These are phyloP conservation scores for Alternaria sp. DNA, from an alignment of 2,329 filamentous ascomycete genomes.

Conservation along the genomic window DNA sequence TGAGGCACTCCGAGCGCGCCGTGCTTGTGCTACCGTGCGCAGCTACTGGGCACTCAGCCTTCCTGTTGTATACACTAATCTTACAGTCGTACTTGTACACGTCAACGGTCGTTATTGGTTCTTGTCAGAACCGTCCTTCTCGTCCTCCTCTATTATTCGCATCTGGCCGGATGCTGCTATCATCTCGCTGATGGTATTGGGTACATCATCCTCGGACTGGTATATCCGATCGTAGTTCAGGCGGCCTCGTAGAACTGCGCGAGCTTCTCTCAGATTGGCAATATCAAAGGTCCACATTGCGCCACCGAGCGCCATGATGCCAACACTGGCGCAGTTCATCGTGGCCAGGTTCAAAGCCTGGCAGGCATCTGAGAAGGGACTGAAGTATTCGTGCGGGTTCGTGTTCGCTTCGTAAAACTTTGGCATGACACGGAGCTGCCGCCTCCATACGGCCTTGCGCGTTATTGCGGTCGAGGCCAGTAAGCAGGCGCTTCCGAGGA, in stretches of 20 bases:
- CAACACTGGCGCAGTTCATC: constrained; percentile 79
- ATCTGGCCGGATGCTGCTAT: constrained; percentile 53
- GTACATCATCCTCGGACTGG: constrained; percentile 48
- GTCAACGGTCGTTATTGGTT: constrained; percentile 15
- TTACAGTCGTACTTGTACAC: constrained; percentile 27
- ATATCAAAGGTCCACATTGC: constrained; percentile 80
- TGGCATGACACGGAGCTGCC: constrained; percentile 67
- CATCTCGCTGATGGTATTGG: constrained; percentile 33
- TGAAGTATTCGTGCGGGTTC: constrained; percentile 56
- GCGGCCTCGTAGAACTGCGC: constrained; percentile 62
- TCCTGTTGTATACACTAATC: constrained; percentile 28
- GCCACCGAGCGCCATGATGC: constrained; percentile 76
- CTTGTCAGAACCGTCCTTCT: constrained; percentile 12
- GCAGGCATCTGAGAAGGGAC: constrained; percentile 74
- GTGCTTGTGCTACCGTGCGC: background rate
- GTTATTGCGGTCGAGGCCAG: constrained; percentile 71
- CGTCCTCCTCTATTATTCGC: constrained; percentile 39
- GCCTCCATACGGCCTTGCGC: constrained; percentile 68
- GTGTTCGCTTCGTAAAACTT: constrained; percentile 72
- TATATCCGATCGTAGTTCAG: constrained; percentile 62
- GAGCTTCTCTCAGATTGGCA: constrained; percentile 59
- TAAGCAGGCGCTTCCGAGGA: constrained; percentile 78
- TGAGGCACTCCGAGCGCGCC: background rate
- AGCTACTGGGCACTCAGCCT: background rate
- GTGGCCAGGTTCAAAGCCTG: constrained; percentile 88